A percentile compares a stretch with the other conserved stretches of the same genome.
Evolutionary conservation across 2,329 filamentous ascomycete genomes (phyloP).

Genomic region (Decorospora gaudefroyi): DNA sequence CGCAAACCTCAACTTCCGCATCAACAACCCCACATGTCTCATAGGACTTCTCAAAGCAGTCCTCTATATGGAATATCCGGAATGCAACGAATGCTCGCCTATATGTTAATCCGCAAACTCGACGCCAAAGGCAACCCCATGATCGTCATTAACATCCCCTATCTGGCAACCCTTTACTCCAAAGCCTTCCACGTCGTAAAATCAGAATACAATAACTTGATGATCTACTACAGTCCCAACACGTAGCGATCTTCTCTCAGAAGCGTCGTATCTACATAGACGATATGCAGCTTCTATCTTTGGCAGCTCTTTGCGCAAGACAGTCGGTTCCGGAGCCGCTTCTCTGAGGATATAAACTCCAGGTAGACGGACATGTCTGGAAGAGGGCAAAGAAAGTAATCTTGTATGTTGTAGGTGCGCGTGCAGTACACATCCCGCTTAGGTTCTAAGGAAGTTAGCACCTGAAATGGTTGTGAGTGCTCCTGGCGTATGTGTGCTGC

Average conservation of each 20-base stretch:
- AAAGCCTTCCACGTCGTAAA: slow-evolving; percentile 15
- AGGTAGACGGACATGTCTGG: too few relatives aligned
- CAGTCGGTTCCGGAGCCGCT: too few relatives aligned
- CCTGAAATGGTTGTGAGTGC: neutral
- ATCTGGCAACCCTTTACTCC: slow-evolving; percentile 4
- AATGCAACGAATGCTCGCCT: slow-evolving; percentile 51
- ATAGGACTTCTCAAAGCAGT: slow-evolving; percentile 56
- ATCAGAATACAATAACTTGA: slow-evolving; percentile 12
- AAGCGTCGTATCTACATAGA: too few relatives aligned
- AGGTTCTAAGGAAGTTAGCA: too few relatives aligned
- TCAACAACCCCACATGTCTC: slow-evolving; percentile 47
- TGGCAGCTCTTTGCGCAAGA: too few relatives aligned
- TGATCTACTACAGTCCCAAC: slow-evolving; percentile 13
- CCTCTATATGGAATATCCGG: slow-evolving; percentile 53
- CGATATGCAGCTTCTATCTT: too few relatives aligned
- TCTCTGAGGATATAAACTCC: too few relatives aligned
- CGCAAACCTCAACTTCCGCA: slow-evolving; percentile 48
- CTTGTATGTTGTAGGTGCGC: too few relatives aligned
- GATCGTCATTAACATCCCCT: slow-evolving; percentile 52
- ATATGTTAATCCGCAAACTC: slow-evolving; percentile 23
- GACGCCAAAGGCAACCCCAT: slow-evolving; percentile 47
- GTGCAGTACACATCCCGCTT: too few relatives aligned
- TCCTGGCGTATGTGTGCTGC: neutral
- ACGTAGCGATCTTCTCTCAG: too few relatives aligned
- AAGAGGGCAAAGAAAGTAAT: too few relatives aligned